Base-by-base conservation (phyloP, 129 eudicot species). In the Pulicaria dysenterica region DNA sequence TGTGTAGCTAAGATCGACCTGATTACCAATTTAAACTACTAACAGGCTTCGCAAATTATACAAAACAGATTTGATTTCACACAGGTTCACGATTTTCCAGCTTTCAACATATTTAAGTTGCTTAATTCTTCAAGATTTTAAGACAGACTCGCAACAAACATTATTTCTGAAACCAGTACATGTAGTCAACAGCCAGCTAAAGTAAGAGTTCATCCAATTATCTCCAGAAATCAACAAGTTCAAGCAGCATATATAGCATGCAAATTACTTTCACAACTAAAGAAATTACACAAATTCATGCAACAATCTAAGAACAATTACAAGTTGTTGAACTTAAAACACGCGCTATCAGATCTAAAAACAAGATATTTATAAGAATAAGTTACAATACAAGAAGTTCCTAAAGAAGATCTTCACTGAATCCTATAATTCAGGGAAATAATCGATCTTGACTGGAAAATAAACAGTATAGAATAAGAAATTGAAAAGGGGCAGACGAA, bases 161-260 rank as follows among this genome's bases (percentile, higher is more conserved):
- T n/a, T 49, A 67, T 7, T 57, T 77, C 65, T 41, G 39, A 49
- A 77, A 69, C 31, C 5, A 8, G 64, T 43, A 42, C 45, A 68
- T 59, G 44, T 46, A 58, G 75, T 77, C 63, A 68, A 77, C 69
- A 45, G 3, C 67, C 58, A 56, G 16, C 51, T 75, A 56, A 66
- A 75, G 59, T 38, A 56, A 46, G 34, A 45, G 36, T 14, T 15
- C 46, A 15, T 58, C 3, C 34, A 56, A 4, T 9, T 1, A 54
- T 8, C 46, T 41, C 67, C 41, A 39, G 2, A 7, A 46, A 46
- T 45, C 17, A 69, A 9, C 53, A 46, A 45, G 36, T 61, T 68
- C 19, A 58, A 58, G 53, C 39, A 9, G 37, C 9, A 7, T 3
- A n/a, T 41, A 42, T 1, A 62, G 43, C 71, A 63, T 39, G 17